A percentile compares a stretch with the other conserved stretches of the same genome.
Evolutionary conservation across 371 early-diverging fungal genomes (phyloP).

Genomic region (Mortierella sp.): DNA sequence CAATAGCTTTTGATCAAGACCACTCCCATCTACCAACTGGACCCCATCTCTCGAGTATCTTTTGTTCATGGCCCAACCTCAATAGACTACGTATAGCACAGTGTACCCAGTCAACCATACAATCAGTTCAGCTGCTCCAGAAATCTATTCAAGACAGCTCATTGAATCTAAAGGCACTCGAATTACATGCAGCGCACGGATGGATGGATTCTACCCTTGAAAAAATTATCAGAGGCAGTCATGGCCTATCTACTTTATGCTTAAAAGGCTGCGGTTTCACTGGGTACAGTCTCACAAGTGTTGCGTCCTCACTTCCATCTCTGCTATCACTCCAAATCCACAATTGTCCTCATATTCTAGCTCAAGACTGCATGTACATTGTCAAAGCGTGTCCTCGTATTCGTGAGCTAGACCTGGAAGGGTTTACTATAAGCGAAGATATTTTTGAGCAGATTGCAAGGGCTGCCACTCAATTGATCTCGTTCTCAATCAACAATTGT

Average conservation of each 20-base stretch:
- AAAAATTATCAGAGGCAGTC: background rate
- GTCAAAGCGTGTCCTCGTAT: conserved; percentile 4
- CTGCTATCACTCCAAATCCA: background rate
- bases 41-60: background rate
- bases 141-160: background rate
- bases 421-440: background rate
- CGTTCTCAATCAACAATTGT: background rate
- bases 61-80: conserved; percentile 5
- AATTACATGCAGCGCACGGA: background rate
- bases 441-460: background rate
- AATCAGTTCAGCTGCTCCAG: background rate
- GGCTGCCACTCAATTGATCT: background rate
- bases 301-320: background rate
- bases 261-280: background rate
- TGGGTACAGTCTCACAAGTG: background rate
- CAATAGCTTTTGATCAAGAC: conserved; percentile 18
- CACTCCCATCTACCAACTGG: background rate
- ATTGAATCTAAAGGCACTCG: background rate
- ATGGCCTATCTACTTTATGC: background rate
- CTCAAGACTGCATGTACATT: background rate
- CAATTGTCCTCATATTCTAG: background rate
- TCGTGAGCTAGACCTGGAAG: conserved; percentile 1
- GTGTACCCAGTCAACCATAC: background rate
- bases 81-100: background rate
- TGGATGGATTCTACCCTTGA: background rate